Percentiles rank a stretch among this genome's conserved stretches.
Conservation (phyloP, 225 moss, liverwort and hornwort species). For the Thuidium tamariscinum region DNA sequence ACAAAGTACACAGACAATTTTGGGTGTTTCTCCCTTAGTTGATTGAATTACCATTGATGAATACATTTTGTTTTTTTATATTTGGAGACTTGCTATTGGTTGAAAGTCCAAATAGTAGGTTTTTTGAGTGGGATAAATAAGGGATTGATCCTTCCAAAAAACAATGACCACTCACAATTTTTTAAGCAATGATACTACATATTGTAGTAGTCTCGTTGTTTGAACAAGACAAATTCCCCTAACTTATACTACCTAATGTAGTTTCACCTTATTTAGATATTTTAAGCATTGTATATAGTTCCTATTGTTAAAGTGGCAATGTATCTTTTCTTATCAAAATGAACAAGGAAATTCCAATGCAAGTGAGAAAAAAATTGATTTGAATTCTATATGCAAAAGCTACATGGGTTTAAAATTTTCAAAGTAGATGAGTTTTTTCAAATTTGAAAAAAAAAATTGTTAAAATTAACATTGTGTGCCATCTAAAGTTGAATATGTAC, state of each 20-base stretch:
- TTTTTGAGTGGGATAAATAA: rapidly evolving
- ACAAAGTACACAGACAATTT: too few species aligned
- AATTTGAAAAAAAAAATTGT: too few species aligned
- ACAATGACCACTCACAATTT: background rate
- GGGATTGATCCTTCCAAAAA: background rate
- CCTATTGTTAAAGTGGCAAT: background rate
- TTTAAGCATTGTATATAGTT: background rate
- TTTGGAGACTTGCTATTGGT: background rate
- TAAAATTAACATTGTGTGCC: background rate
- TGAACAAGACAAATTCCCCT: background rate
- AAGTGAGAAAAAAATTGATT: too few species aligned
- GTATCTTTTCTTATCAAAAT: background rate
- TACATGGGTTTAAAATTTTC: background rate
- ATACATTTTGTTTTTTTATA: background rate
- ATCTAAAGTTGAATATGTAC: background rate
- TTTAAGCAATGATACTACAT: background rate
- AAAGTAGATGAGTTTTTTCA: too few species aligned
- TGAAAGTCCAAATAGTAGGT: background rate
- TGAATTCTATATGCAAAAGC: background rate
- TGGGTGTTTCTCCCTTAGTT: too few species aligned
- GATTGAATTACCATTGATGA: background rate
- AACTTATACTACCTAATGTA: background rate
- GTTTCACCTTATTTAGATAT: too few species aligned
- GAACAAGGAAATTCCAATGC: background rate
- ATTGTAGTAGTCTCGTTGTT: rapidly evolving